These are phyloP conservation scores for Isatis tinctoria DNA, from an alignment of 345 rosid genomes.

Conservation along the genomic window DNA sequence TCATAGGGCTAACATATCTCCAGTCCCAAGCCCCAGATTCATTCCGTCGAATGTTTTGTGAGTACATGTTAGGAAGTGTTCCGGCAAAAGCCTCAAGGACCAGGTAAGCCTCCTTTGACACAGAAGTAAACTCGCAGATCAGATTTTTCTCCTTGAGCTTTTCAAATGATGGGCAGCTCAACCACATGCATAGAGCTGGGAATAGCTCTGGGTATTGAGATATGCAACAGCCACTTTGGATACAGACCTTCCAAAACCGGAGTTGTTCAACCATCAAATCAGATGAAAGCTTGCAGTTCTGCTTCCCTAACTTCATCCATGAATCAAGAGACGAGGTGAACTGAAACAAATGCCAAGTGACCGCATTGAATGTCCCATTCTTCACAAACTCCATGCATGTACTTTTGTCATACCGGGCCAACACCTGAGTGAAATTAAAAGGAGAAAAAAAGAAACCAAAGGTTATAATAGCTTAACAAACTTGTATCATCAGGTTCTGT, in stretches of 20 bases:
- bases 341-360: slow-evolving; percentile 74
- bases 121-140: slow-evolving; percentile 56
- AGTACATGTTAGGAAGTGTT: slow-evolving; percentile 63
- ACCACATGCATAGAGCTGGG: slow-evolving; percentile 82
- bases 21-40: slow-evolving; percentile 64
- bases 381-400: slow-evolving; percentile 53
- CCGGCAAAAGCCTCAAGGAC: slow-evolving; percentile 72
- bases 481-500: slow-evolving; percentile 1
- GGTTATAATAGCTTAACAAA: not conserved
- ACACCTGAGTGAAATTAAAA: slow-evolving; percentile 42
- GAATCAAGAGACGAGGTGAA: slow-evolving; percentile 57
- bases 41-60: slow-evolving; percentile 30
- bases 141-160: slow-evolving; percentile 55
- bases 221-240: slow-evolving; percentile 58
- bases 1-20: slow-evolving; percentile 68
- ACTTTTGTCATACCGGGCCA: slow-evolving; percentile 63
- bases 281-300: slow-evolving; percentile 59
- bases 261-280: slow-evolving; percentile 82
- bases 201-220: slow-evolving; percentile 67
- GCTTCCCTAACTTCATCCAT: slow-evolving; percentile 68
- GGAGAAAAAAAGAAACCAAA: slow-evolving; percentile 6
- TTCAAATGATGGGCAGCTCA: slow-evolving; percentile 67
- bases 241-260: slow-evolving; percentile 76
- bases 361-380: slow-evolving; percentile 45
- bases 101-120: slow-evolving; percentile 66